These are phyloP conservation scores for Oryza longistaminata DNA, from an alignment of 176 grass and related monocot species.

Conservation along the genomic window DNA sequence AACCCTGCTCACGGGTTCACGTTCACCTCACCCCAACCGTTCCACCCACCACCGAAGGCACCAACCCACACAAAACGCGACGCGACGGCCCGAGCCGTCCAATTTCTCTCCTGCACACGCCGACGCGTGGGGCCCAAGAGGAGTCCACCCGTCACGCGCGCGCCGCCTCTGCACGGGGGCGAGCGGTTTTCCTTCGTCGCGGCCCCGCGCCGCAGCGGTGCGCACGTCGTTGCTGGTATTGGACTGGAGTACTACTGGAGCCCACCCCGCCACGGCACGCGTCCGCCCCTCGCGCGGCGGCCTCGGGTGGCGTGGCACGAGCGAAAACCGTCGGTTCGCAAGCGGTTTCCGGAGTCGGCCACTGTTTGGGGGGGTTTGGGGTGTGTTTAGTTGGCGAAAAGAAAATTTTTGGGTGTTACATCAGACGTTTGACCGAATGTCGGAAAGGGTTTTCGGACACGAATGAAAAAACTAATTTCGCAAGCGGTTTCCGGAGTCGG, in stretches of 20 bases:
- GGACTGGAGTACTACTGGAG: neutral
- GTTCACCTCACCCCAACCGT: neutral
- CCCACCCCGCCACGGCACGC: neutral
- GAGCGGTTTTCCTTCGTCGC: neutral
- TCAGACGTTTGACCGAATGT: too few relatives aligned
- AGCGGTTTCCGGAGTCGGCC: constrained; percentile 15
- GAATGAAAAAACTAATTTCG: too few relatives aligned
- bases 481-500: too few relatives aligned
- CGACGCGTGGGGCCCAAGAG: neutral
- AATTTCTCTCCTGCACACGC: neutral
- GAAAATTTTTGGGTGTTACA: too few relatives aligned
- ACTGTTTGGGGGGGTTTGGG: too few relatives aligned
- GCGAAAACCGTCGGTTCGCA: constrained; percentile 29
- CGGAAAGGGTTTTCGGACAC: too few relatives aligned
- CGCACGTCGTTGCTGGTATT: too few relatives aligned
- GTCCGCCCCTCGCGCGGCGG: neutral
- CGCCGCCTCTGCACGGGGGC: neutral
- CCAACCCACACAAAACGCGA: neutral
- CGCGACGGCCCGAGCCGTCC: neutral
- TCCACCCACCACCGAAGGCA: neutral
- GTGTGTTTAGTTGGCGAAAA: too few relatives aligned
- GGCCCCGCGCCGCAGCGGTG: neutral
- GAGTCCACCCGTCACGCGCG: neutral
- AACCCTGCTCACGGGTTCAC: too few relatives aligned
- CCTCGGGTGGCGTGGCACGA: neutral